A percentile compares a stretch with the other conserved stretches of the same genome.
Evolutionary conservation across 768 basidiomycete species (phyloP).

Genomic region (Suillus luteus): DNA sequence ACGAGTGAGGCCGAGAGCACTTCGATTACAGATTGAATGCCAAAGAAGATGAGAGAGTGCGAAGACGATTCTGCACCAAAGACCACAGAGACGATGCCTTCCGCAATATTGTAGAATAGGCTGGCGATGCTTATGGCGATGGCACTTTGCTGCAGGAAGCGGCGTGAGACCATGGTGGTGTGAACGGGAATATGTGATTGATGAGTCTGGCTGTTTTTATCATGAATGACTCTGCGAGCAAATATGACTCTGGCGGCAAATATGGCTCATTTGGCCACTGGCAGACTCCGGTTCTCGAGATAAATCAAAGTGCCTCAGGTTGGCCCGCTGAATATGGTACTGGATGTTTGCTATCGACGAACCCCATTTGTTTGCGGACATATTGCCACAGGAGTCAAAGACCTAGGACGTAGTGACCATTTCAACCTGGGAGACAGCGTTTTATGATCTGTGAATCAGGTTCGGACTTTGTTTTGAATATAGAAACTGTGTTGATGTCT

Average conservation of each 20-base stretch:
- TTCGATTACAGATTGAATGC: conserved; percentile 50
- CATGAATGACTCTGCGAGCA: background rate
- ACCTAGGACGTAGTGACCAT: background rate
- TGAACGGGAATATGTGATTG: background rate
- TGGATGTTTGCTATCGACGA: background rate
- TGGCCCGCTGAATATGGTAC: background rate
- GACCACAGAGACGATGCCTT: conserved; percentile 45
- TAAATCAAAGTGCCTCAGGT: background rate
- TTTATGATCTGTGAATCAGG: too few species aligned
- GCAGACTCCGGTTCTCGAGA: background rate
- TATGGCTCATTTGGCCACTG: background rate
- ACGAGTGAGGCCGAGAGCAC: conserved; percentile 47
- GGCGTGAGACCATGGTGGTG: conserved; percentile 27
- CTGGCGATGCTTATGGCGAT: conserved; percentile 44
- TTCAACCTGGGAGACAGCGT: too few species aligned
- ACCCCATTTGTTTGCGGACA: background rate
- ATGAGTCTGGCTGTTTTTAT: conserved; percentile 4
- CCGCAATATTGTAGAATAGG: conserved; percentile 41
- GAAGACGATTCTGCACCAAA: conserved; percentile 49
- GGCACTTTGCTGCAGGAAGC: conserved; percentile 38
- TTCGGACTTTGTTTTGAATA: too few species aligned
- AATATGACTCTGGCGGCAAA: background rate
- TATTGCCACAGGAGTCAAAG: background rate
- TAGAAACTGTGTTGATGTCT: too few species aligned
- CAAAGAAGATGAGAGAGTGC: conserved; percentile 48